phyloP scores from a whole-genome alignment of 176 grass and related monocot genomes.

The Lolium multiflorum region DNA sequence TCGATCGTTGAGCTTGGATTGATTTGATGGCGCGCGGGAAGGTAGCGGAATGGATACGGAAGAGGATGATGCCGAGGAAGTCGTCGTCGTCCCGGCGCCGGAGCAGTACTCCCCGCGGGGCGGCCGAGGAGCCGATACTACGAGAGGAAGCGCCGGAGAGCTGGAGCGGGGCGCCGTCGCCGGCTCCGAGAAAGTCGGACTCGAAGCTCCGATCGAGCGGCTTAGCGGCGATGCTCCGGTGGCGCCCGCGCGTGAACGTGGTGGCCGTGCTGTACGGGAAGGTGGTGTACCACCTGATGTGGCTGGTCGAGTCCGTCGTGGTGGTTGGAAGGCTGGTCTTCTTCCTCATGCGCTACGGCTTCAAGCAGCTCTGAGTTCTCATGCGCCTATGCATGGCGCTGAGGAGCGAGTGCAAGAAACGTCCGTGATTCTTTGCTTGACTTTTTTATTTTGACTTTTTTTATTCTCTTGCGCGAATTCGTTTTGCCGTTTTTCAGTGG shows the following conservation, averaged over 20 bases:
- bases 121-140: conserved; percentile 12
- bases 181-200: not conserved
- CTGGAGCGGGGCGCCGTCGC: not conserved
- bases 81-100: not conserved
- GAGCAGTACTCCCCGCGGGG: not conserved
- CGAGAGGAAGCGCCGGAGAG: not conserved
- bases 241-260: conserved; percentile 34
- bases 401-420: not conserved
- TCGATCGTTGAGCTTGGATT: not conserved
- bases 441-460: too few relatives aligned
- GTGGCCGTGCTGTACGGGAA: conserved; percentile 42
- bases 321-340: conserved; percentile 51
- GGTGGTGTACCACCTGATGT: conserved; percentile 62
- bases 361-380: conserved; percentile 46
- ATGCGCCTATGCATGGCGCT: not conserved
- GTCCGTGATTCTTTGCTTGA: not conserved
- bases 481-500: not conserved
- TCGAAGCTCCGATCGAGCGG: conserved; percentile 9
- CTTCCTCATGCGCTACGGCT: conserved; percentile 72
- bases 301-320: conserved; percentile 68
- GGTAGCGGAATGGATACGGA: conserved; percentile 52
- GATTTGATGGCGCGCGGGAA: conserved; percentile 34
- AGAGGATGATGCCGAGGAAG: conserved; percentile 37
- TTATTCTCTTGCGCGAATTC: not conserved
- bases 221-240: conserved; percentile 36